A percentile compares a stretch with the other conserved stretches of the same genome.
Conservation (phyloP, 805 yeast genomes). For the Metschnikowia santaceciliae region DNA sequence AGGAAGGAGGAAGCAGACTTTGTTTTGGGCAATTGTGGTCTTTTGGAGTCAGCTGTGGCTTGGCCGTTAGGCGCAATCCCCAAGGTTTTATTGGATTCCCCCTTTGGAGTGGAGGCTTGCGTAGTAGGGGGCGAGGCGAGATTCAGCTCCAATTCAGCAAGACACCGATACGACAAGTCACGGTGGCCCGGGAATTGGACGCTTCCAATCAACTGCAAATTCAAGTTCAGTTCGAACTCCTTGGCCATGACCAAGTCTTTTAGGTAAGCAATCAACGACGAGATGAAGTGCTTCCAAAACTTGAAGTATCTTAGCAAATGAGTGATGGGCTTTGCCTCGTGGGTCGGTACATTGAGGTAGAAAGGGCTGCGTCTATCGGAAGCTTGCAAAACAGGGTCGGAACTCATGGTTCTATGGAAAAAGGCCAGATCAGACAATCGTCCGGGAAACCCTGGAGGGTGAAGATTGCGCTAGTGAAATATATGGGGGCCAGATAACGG, state of each 20-base stretch:
- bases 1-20: conserved; percentile 23
- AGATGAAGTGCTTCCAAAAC: conserved; percentile 38
- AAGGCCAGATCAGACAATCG: neutral
- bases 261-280: conserved; percentile 33
- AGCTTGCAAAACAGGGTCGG: conserved; percentile 24
- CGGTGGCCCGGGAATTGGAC: conserved; percentile 43
- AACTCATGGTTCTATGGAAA: neutral
- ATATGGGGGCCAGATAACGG: no score
- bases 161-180: conserved; percentile 30
- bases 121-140: conserved; percentile 12
- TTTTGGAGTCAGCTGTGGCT: conserved; percentile 10
- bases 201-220: conserved; percentile 34
- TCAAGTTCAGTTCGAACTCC: conserved; percentile 35
- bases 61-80: conserved; percentile 3
- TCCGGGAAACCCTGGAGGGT: no score
- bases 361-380: conserved; percentile 36
- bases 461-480: neutral
- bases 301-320: conserved; percentile 37
- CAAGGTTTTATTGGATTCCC: conserved; percentile 10
- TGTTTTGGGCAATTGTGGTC: conserved; percentile 24
- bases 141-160: conserved; percentile 13
- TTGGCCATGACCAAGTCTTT: conserved; percentile 46
- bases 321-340: conserved; percentile 37
- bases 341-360: conserved; percentile 35
- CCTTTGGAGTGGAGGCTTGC: conserved; percentile 13